These are phyloP conservation scores for Pilatotrama ljubarskyi DNA, from an alignment of 768 basidiomycete species.

Conservation along the genomic window DNA sequence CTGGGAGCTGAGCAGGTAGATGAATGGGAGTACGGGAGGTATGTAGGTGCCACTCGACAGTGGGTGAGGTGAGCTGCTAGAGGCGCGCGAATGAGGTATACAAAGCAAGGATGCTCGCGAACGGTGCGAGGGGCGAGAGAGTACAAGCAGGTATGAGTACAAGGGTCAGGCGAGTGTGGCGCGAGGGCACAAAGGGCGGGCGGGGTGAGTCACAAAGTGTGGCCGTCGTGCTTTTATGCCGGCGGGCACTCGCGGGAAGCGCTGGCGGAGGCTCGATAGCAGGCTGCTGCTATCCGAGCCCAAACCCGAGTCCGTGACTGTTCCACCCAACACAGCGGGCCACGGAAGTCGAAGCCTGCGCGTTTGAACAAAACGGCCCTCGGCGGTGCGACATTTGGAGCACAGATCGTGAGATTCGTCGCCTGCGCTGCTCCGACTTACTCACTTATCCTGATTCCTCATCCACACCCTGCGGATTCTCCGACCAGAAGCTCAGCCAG, in stretches of 20 bases:
- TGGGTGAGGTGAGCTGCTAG: neutral
- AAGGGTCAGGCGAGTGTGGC: neutral
- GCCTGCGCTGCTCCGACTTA: neutral
- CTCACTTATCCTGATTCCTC: conserved; percentile 1
- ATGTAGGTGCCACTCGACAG: conserved; percentile 10
- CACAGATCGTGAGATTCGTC: conserved; percentile 10
- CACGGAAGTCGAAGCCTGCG: neutral
- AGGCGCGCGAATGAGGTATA: neutral
- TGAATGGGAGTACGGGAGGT: neutral
- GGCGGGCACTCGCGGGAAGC: conserved; percentile 7
- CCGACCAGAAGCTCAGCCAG: conserved; percentile 12
- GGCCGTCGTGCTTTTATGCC: conserved; percentile 23
- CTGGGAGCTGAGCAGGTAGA: neutral
- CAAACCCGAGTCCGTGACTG: neutral
- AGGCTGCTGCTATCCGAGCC: neutral
- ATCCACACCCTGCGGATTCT: neutral
- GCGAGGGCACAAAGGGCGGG: conserved; percentile 11
- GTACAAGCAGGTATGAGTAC: conserved; percentile 8
- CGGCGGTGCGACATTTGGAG: conserved; percentile 8
- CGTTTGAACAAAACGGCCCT: neutral
- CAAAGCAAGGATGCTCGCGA: neutral
- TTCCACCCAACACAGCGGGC: neutral
- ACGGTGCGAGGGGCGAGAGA: neutral
- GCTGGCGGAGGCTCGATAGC: conserved; percentile 16
- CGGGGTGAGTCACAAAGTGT: conserved; percentile 20